These are phyloP conservation scores for Pleochaeta shiraiana DNA, from an alignment of 2,329 filamentous ascomycete genomes.

Conservation along the genomic window DNA sequence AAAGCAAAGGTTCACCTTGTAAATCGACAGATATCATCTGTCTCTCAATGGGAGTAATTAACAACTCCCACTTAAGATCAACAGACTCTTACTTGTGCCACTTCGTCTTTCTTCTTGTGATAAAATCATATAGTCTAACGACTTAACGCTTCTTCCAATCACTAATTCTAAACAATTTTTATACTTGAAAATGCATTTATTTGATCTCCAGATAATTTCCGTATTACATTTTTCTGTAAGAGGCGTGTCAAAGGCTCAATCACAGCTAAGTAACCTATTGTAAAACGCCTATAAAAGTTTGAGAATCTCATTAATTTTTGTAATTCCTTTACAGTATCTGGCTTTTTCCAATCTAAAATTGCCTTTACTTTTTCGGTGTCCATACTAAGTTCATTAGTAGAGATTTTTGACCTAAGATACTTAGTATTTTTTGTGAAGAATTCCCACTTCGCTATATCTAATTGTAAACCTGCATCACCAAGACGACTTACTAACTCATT, in stretches of 20 bases:
- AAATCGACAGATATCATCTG: too few species aligned
- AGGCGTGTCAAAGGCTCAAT: not conserved
- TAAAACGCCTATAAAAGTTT: not conserved
- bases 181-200: not conserved
- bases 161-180: too few species aligned
- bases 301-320: not conserved
- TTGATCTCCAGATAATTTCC: not conserved
- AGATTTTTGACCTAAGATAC: conserved; percentile 1
- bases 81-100: too few species aligned
- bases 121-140: too few species aligned
- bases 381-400: not conserved
- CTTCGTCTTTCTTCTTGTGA: too few species aligned
- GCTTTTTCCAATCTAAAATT: not conserved
- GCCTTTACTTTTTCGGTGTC: not conserved
- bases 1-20: too few species aligned
- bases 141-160: too few species aligned
- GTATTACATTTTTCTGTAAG: not conserved
- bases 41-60: too few species aligned
- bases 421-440: conserved; percentile 4
- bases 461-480: conserved; percentile 1
- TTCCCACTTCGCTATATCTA: conserved; percentile 5
- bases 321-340: not conserved
- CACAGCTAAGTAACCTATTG: not conserved
- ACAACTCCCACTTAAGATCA: too few species aligned
- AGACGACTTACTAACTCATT: conserved; percentile 4